These are phyloP conservation scores for Emmonsia crescens DNA, from an alignment of 2,329 filamentous ascomycete species.

Conservation along the genomic window DNA sequence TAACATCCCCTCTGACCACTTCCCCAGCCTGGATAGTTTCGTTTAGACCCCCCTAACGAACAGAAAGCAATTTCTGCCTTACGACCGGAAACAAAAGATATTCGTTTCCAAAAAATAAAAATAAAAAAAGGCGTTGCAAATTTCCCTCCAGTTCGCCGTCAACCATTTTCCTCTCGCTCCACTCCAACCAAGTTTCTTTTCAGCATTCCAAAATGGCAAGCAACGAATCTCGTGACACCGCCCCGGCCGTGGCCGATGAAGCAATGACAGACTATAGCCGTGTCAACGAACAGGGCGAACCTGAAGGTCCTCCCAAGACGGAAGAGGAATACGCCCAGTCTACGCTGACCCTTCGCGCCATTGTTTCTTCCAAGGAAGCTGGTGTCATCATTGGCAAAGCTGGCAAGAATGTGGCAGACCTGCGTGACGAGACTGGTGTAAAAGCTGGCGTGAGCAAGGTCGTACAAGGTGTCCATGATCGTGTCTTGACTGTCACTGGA, in stretches of 20 bases:
- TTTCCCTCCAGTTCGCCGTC: neutral
- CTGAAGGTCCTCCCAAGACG: slow-evolving; percentile 73
- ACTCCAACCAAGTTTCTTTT: neutral
- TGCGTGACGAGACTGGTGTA: slow-evolving; percentile 94
- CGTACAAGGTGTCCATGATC: slow-evolving; percentile 92
- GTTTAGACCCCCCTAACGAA: neutral
- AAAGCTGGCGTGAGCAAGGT: slow-evolving; percentile 98
- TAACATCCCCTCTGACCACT: neutral
- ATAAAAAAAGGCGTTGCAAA: neutral
- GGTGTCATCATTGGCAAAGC: slow-evolving; percentile 98
- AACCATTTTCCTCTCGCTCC: slow-evolving; percentile 2
- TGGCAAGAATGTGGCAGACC: slow-evolving; percentile 94
- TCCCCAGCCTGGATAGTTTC: neutral
- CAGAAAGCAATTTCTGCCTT: slow-evolving; percentile 5
- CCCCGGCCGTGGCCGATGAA: slow-evolving; percentile 47
- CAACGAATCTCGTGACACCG: slow-evolving; percentile 44
- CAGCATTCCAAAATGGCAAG: slow-evolving; percentile 45
- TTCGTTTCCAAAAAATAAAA: neutral
- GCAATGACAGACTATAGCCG: slow-evolving; percentile 55
- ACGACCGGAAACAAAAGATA: neutral
- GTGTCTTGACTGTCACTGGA: slow-evolving; percentile 90
- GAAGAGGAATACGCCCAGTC: slow-evolving; percentile 94
- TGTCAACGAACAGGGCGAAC: slow-evolving; percentile 54
- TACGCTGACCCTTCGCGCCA: slow-evolving; percentile 87
- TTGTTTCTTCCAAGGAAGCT: slow-evolving; percentile 97